phyloP scores from a whole-genome alignment of 2,329 filamentous ascomycete species.

The Gnomoniopsis sp. region DNA sequence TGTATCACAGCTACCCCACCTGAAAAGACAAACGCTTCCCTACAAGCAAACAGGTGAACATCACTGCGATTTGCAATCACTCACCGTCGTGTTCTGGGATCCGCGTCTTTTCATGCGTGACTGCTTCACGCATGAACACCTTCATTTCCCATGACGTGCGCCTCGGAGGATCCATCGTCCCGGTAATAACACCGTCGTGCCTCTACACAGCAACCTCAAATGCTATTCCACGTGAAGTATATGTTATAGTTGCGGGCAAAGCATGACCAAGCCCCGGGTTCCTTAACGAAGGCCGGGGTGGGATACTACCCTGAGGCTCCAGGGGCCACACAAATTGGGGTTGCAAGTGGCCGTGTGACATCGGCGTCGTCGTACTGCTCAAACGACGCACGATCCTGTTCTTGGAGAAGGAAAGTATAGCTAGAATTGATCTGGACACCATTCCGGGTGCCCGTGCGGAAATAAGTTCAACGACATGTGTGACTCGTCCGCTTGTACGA shows the following conservation, averaged over 20 bases:
- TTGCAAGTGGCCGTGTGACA: background rate
- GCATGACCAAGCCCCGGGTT: background rate
- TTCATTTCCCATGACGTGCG: background rate
- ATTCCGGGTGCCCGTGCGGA: too few species aligned
- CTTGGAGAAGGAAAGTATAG: too few species aligned
- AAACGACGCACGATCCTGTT: background rate
- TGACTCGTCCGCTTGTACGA: too few species aligned
- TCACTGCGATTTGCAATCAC: background rate
- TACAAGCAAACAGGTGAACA: too few species aligned
- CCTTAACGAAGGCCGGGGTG: background rate
- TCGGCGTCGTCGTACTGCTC: background rate
- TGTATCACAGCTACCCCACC: too few species aligned
- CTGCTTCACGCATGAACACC: background rate
- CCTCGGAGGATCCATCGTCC: background rate
- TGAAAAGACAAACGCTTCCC: too few species aligned
- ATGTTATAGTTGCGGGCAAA: background rate
- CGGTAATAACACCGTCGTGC: background rate
- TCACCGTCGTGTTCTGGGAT: background rate
- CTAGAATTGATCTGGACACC: too few species aligned
- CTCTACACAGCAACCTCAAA: background rate
- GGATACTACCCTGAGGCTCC: background rate
- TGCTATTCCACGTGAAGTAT: background rate
- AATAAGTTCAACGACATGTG: too few species aligned
- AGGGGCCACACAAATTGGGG: background rate
- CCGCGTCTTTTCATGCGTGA: background rate